A percentile compares a stretch with the other conserved stretches of the same genome.
These are phyloP conservation scores for Thinopyrum elongatum DNA, from an alignment of 176 grass and related monocot genomes.

Conservation along the genomic window DNA sequence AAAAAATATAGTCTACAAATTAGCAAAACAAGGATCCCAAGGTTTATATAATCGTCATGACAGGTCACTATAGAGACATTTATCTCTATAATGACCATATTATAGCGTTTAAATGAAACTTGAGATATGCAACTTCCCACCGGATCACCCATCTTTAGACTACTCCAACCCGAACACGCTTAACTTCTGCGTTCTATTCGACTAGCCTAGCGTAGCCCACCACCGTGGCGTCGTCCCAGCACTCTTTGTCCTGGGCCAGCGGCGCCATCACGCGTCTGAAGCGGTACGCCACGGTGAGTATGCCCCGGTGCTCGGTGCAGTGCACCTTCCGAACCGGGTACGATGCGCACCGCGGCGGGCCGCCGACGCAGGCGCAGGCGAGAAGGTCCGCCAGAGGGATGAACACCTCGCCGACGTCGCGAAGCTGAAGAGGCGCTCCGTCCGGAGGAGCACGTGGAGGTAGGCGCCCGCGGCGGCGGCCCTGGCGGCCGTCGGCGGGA, in stretches of 20 bases:
- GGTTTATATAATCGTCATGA: too few species aligned
- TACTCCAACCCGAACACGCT: too few species aligned
- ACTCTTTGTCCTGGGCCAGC: neutral
- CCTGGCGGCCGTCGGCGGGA: constrained; percentile 24
- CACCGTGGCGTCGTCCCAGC: neutral
- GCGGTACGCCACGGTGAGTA: constrained; percentile 44
- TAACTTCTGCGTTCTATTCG: too few species aligned
- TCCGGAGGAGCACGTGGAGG: constrained; percentile 49
- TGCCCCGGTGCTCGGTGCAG: constrained; percentile 28
- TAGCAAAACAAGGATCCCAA: too few species aligned
- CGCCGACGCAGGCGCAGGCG: neutral
- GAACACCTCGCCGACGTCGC: constrained; percentile 41
- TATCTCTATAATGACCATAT: too few species aligned
- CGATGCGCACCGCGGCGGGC: neutral
- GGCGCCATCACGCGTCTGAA: constrained; percentile 2
- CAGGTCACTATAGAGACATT: too few species aligned
- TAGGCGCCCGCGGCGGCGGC: neutral
- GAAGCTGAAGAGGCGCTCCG: constrained; percentile 29
- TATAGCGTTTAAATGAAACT: too few species aligned
- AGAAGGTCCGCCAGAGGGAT: constrained; percentile 30
- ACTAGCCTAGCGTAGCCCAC: too few species aligned
- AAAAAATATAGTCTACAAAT: too few species aligned
- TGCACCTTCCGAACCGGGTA: constrained; percentile 36
- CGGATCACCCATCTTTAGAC: too few species aligned
- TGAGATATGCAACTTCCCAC: too few species aligned